Evolutionary conservation across 2,329 filamentous ascomycete species (phyloP).

Genomic region (Arachnomyces sp.): DNA sequence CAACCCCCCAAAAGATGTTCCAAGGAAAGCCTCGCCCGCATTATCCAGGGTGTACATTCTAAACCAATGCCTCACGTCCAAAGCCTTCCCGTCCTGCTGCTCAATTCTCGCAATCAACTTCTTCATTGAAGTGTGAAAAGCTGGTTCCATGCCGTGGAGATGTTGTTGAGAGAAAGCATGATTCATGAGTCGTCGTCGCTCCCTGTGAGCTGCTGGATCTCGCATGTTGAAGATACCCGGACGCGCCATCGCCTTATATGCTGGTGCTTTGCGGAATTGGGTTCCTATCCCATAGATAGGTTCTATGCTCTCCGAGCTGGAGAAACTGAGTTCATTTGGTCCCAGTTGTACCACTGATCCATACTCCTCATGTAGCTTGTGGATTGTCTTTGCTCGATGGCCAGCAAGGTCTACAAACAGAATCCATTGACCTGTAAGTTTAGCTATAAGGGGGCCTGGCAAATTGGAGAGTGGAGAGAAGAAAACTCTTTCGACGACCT

Average conservation of each 20-base stretch:
- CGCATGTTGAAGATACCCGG: conserved; percentile 1
- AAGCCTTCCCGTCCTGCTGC: not conserved
- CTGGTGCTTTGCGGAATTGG: conserved; percentile 4
- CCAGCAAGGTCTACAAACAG: conserved; percentile 1
- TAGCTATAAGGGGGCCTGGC: conserved; percentile 2
- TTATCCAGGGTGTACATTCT: conserved; percentile 7
- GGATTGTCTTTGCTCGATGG: not conserved
- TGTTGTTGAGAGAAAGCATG: conserved; percentile 5
- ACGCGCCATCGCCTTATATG: conserved; percentile 1
- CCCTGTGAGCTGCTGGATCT: conserved; percentile 1
- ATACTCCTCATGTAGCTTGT: conserved; percentile 4
- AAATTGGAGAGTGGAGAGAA: conserved; percentile 3
- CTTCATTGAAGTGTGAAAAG: conserved; percentile 3
- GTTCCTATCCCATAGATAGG: conserved; percentile 5
- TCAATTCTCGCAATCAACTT: conserved; percentile 3
- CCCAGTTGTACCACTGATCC: conserved; percentile 7
- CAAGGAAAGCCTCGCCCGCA: conserved; percentile 9
- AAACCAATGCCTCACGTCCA: conserved; percentile 6
- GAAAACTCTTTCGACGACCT: conserved; percentile 3
- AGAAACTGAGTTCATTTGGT: conserved; percentile 9
- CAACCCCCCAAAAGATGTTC: conserved; percentile 8
- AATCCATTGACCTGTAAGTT: conserved; percentile 1
- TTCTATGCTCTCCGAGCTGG: conserved; percentile 4
- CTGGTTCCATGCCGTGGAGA: conserved; percentile 5
- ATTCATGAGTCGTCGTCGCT: conserved; percentile 2